Percentiles rank a stretch among this genome's conserved stretches.
Conservation (phyloP, 768 basidiomycete genomes). For the Guyanaporus albipodus region DNA sequence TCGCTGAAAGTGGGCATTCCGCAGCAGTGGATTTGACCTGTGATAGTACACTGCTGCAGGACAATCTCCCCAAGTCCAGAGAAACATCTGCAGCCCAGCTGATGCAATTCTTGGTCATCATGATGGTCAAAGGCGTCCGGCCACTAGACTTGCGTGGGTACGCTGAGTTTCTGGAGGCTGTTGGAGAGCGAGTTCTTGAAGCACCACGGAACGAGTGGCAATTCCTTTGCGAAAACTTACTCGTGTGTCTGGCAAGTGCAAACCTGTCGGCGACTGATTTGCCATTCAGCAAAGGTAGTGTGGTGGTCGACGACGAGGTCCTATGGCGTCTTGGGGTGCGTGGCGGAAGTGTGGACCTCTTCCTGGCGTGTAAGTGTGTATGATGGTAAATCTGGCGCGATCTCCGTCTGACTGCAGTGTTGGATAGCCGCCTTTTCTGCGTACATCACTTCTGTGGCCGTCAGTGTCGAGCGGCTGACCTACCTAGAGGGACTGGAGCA, state of each 20-base stretch:
- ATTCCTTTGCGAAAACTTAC: constrained; percentile 34
- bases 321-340: constrained; percentile 38
- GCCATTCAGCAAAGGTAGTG: not conserved
- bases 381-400: not conserved
- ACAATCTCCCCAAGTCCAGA: not conserved
- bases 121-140: constrained; percentile 19
- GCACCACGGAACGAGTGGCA: not conserved
- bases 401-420: constrained; percentile 1
- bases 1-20: not conserved
- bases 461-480: constrained; percentile 34
- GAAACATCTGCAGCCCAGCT: constrained; percentile 13
- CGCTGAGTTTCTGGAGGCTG: constrained; percentile 12
- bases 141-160: constrained; percentile 1
- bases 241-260: constrained; percentile 34
- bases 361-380: constrained; percentile 38
- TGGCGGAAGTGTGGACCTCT: constrained; percentile 30
- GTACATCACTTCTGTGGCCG: constrained; percentile 34
- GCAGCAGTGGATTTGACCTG: not conserved
- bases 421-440: constrained; percentile 44
- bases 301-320: constrained; percentile 29
- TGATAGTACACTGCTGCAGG: constrained; percentile 14
- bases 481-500: constrained; percentile 43
- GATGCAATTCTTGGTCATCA: constrained; percentile 25
- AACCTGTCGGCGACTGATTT: constrained; percentile 12
- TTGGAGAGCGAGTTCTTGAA: constrained; percentile 16